These are phyloP conservation scores for Rosa multiflora DNA, from an alignment of 306 rosid species.

Conservation along the genomic window DNA sequence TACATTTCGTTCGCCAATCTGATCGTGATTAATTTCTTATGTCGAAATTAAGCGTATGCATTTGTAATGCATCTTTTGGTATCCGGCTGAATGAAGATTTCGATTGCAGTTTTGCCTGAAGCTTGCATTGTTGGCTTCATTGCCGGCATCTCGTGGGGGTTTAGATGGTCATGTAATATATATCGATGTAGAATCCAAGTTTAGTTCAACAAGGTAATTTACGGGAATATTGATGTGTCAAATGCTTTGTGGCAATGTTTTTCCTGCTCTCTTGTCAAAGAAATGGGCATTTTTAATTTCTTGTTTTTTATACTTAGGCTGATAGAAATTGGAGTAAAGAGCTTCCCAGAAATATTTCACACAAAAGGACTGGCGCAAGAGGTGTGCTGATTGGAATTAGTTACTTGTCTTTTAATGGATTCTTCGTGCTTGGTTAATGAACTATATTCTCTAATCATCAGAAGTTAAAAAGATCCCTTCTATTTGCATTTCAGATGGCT, in stretches of 20 bases:
- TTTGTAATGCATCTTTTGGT: not conserved
- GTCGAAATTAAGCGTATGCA: not conserved
- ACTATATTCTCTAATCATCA: not conserved
- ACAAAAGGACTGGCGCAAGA: conserved; percentile 81
- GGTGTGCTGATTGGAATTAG: conserved; percentile 40
- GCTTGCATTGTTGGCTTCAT: conserved; percentile 75
- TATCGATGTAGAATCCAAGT: conserved; percentile 82
- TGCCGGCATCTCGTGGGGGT: conserved; percentile 73
- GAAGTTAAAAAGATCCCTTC: conserved; percentile 4
- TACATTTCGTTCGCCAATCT: not conserved
- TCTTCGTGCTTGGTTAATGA: conserved; percentile 11
- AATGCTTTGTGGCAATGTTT: conserved; percentile 19
- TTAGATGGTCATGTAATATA: conserved; percentile 78
- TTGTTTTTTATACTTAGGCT: conserved; percentile 57
- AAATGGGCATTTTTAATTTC: conserved; percentile 4
- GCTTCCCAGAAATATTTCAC: conserved; percentile 83
- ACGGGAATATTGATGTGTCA: conserved; percentile 47
- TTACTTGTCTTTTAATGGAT: not conserved
- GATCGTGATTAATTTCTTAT: not conserved
- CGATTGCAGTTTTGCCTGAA: conserved; percentile 78
- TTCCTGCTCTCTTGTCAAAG: conserved; percentile 2
- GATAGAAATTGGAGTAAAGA: conserved; percentile 78
- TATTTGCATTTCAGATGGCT: conserved; percentile 62
- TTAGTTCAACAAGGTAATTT: conserved; percentile 78
- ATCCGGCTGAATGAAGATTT: conserved; percentile 21